Evolutionary conservation across 768 basidiomycete genomes (phyloP).

Genomic region (Lactarius evosmus): DNA sequence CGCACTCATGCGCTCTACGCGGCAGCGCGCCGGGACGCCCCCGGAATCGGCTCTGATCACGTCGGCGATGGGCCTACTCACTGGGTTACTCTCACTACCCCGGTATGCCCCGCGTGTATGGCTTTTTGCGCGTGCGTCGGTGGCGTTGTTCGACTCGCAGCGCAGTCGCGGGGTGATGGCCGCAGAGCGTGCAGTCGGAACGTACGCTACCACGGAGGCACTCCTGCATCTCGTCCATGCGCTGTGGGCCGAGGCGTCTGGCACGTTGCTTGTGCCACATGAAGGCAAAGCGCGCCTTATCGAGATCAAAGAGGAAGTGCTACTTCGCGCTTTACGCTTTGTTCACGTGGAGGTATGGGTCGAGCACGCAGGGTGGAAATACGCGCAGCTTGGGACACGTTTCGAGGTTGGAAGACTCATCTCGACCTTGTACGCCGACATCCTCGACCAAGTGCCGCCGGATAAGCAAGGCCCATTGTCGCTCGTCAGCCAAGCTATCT

Average conservation of each 20-base stretch:
- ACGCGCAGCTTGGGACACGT: constrained; percentile 71
- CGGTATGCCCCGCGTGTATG: constrained; percentile 80
- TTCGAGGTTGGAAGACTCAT: constrained; percentile 78
- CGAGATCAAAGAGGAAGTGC: constrained; percentile 79
- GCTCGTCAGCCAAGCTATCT: constrained; percentile 56
- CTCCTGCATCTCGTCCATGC: constrained; percentile 73
- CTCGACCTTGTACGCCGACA: constrained; percentile 60
- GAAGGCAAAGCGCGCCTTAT: constrained; percentile 58
- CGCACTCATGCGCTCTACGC: constrained; percentile 55
- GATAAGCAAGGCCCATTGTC: constrained; percentile 57
- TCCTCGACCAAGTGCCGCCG: constrained; percentile 62
- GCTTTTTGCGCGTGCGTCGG: constrained; percentile 81
- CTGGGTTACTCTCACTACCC: constrained; percentile 70
- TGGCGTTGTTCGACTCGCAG: constrained; percentile 72
- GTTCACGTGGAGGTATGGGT: constrained; percentile 89
- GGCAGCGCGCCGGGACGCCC: constrained; percentile 36
- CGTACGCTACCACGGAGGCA: constrained; percentile 79
- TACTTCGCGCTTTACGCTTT: constrained; percentile 71
- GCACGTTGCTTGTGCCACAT: constrained; percentile 45
- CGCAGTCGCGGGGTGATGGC: constrained; percentile 61
- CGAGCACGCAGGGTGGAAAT: constrained; percentile 84
- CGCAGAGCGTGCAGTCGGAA: constrained; percentile 64
- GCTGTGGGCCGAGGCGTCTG: constrained; percentile 69
- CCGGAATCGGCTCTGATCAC: constrained; percentile 64
- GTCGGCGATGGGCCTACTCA: constrained; percentile 77